phyloP scores from a whole-genome alignment of 2,329 filamentous ascomycete genomes.

The Epichloe scottii region DNA sequence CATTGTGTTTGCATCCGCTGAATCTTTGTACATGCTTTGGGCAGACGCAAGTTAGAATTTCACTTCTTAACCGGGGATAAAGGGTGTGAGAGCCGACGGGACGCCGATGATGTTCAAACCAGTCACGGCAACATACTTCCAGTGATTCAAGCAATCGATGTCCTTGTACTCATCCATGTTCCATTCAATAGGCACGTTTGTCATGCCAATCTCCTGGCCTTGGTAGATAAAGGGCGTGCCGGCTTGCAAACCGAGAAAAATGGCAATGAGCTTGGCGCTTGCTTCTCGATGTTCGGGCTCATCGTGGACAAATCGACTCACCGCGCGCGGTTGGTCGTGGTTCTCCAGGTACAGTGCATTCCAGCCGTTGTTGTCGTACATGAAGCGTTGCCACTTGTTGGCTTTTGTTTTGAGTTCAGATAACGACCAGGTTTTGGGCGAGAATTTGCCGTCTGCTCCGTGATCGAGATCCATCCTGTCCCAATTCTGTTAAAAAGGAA shows the following conservation, averaged over 20 bases:
- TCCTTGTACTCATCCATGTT: constrained; percentile 56
- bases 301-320: constrained; percentile 42
- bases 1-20: constrained; percentile 25
- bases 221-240: constrained; percentile 59
- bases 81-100: too few species aligned
- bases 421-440: constrained; percentile 30
- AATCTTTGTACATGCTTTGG: constrained; percentile 24
- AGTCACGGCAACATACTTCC: constrained; percentile 22
- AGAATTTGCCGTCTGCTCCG: constrained; percentile 31
- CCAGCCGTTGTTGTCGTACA: constrained; percentile 49
- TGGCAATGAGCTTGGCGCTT: constrained; percentile 47
- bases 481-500: neutral
- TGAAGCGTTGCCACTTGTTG: constrained; percentile 46
- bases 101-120: neutral
- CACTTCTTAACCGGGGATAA: too few species aligned
- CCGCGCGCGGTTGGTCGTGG: constrained; percentile 50
- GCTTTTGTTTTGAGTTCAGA: constrained; percentile 39
- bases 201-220: constrained; percentile 57
- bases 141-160: constrained; percentile 44
- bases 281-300: constrained; percentile 33
- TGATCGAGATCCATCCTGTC: constrained; percentile 36
- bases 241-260: constrained; percentile 42
- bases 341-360: constrained; percentile 55
- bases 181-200: constrained; percentile 49
- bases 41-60: constrained; percentile 1